Conservation (phyloP, 352 stramenopile species). For the Phytophthora cactorum region DNA sequence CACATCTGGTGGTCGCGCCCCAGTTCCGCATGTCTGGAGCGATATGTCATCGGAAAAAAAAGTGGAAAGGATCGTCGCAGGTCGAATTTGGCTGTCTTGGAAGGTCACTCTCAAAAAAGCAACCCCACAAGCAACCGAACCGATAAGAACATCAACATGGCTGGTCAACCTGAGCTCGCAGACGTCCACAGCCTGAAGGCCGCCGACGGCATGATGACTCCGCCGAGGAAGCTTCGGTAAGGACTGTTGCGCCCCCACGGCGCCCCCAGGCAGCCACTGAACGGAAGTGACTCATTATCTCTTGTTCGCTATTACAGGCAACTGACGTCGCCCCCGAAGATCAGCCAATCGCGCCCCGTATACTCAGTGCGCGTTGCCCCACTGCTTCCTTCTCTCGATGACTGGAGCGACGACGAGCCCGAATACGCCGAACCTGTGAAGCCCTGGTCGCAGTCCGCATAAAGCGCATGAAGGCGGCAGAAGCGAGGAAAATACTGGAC, state of each 20-base stretch:
- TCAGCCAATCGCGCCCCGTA: constrained; percentile 25
- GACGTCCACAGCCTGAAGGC: constrained; percentile 4
- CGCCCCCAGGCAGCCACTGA: not conserved
- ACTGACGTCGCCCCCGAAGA: constrained; percentile 30
- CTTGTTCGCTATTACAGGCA: constrained; percentile 8
- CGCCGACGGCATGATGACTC: constrained; percentile 16
- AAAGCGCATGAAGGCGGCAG: constrained; percentile 2
- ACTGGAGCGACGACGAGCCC: constrained; percentile 22
- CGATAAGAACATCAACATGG: constrained; percentile 35
- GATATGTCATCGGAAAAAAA: constrained; percentile 27
- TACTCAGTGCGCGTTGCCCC: constrained; percentile 30
- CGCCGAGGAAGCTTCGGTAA: constrained; percentile 26
- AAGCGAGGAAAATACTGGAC: not conserved
- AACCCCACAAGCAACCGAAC: constrained; percentile 7
- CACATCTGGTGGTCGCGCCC: constrained; percentile 13
- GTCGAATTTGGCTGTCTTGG: not conserved
- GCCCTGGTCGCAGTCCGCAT: constrained; percentile 31
- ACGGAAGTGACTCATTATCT: constrained; percentile 19
- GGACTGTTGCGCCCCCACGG: not conserved
- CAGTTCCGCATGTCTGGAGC: constrained; percentile 16
- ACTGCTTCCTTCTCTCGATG: constrained; percentile 28
- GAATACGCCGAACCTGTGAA: constrained; percentile 14
- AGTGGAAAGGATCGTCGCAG: constrained; percentile 18
- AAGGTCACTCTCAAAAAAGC: constrained; percentile 39
- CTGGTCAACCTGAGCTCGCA: constrained; percentile 15